phyloP scores from a whole-genome alignment of 305 asterid species.

The Fraxinus latifolia region DNA sequence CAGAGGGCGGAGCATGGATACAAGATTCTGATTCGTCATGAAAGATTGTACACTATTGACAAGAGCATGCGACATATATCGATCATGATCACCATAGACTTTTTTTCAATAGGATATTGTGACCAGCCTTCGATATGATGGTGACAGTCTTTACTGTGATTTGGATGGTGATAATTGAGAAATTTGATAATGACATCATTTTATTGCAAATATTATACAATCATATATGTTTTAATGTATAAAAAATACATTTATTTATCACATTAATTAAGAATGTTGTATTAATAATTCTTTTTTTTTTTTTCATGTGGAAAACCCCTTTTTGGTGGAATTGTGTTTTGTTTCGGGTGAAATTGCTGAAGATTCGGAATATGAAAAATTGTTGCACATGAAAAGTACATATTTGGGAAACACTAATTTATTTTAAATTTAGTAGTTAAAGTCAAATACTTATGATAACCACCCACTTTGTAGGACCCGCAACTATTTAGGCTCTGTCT shows the following conservation, averaged over 20 bases:
- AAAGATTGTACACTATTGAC: not conserved
- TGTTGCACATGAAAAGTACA: not conserved
- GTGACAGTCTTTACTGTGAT: not conserved
- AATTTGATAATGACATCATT: not conserved
- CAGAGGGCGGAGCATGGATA: not conserved
- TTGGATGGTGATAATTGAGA: not conserved
- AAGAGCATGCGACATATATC: not conserved
- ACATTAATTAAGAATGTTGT: no score
- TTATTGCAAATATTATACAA: not conserved
- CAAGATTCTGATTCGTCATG: not conserved
- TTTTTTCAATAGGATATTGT: not conserved
- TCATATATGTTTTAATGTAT: no score
- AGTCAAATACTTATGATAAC: no score
- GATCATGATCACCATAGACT: not conserved
- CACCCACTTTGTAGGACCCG: no score
- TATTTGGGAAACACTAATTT: no score
- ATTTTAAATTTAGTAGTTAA: no score
- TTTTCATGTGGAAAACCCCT: not conserved
- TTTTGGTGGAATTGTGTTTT: not conserved
- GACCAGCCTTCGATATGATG: not conserved
- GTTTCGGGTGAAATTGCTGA: not conserved
- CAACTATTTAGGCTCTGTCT: no score
- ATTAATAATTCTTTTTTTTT: no score
- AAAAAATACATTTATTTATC: not conserved
- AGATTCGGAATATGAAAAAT: not conserved